phyloP scores from a whole-genome alignment of 441 rosid species.

The Macaranga tanarius region DNA sequence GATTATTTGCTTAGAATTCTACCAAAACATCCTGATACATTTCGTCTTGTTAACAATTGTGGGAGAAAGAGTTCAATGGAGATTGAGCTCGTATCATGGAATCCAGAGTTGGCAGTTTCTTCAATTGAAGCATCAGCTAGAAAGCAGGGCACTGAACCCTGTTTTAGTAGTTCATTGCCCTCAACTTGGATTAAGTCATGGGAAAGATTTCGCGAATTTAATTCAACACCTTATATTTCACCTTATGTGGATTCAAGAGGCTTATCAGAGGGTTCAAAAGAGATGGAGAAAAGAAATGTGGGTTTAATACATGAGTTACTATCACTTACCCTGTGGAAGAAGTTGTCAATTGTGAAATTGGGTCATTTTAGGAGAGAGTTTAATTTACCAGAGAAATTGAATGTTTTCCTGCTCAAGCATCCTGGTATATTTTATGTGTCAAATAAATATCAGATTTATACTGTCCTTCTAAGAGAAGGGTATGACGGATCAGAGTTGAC shows the following conservation, averaged over 20 bases:
- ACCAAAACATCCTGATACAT: conserved; percentile 56
- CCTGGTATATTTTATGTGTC: conserved; percentile 82
- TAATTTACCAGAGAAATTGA: conserved; percentile 64
- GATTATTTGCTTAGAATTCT: conserved; percentile 72
- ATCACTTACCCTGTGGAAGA: conserved; percentile 78
- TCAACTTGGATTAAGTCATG: conserved; percentile 69
- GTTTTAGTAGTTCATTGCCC: conserved; percentile 69
- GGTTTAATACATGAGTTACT: conserved; percentile 78
- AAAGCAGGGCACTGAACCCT: conserved; percentile 47
- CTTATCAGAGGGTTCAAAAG: conserved; percentile 55
- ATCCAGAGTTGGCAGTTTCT: conserved; percentile 66
- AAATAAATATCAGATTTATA: conserved; percentile 76
- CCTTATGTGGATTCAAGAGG: conserved; percentile 50
- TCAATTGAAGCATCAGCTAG: conserved; percentile 61
- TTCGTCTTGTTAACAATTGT: conserved; percentile 61
- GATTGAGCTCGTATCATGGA: conserved; percentile 79
- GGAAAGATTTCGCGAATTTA: conserved; percentile 74
- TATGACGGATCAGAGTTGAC: conserved; percentile 71
- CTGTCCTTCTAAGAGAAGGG: conserved; percentile 79
- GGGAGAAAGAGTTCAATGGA: conserved; percentile 93
- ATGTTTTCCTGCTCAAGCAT: conserved; percentile 71
- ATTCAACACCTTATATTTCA: conserved; percentile 67
- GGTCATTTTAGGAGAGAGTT: conserved; percentile 86
- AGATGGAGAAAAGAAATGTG: conserved; percentile 73
- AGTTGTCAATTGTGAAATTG: conserved; percentile 69